Evolutionary conservation across 306 rosid genomes (phyloP).

Genomic region (Cicer bijugum): DNA sequence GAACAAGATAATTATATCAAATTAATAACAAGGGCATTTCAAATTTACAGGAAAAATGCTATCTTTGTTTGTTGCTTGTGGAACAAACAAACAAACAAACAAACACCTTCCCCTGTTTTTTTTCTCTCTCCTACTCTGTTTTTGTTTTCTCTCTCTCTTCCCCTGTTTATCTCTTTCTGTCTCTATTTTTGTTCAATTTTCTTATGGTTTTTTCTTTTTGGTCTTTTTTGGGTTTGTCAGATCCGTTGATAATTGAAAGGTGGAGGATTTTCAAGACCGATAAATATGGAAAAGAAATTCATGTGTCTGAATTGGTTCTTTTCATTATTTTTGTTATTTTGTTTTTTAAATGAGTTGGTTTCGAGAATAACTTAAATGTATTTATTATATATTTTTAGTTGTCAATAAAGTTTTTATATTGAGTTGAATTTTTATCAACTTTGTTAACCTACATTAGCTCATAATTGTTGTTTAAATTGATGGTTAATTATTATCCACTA

Average conservation of each 20-base stretch:
- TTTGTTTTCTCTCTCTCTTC: slow-evolving; percentile 4
- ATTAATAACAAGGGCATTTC: slow-evolving; percentile 38
- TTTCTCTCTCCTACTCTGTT: slow-evolving; percentile 34
- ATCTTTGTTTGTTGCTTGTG: slow-evolving; percentile 3
- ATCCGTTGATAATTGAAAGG: slow-evolving; percentile 49
- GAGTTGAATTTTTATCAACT: too few relatives aligned
- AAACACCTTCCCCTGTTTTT: slow-evolving; percentile 5
- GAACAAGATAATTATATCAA: slow-evolving; percentile 27
- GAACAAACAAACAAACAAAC: slow-evolving; percentile 26
- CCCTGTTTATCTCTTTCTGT: slow-evolving; percentile 35
- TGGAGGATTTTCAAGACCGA: slow-evolving; percentile 49
- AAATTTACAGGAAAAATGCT: slow-evolving; percentile 9
- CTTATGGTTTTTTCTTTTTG: background rate
- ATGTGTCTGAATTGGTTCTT: slow-evolving; percentile 61
- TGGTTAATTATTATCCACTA: too few relatives aligned
- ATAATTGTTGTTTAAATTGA: too few relatives aligned
- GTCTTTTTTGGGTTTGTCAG: slow-evolving; percentile 47
- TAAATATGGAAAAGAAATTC: slow-evolving; percentile 55
- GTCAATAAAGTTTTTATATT: too few relatives aligned
- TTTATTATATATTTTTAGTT: too few relatives aligned
- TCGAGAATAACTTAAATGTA: too few relatives aligned
- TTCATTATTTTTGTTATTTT: background rate
- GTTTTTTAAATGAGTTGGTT: background rate
- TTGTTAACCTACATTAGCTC: too few relatives aligned
- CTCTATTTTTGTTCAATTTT: slow-evolving; percentile 5